Base-by-base conservation (phyloP, 306 rosid species). In the Vachellia pachyceras region DNA sequence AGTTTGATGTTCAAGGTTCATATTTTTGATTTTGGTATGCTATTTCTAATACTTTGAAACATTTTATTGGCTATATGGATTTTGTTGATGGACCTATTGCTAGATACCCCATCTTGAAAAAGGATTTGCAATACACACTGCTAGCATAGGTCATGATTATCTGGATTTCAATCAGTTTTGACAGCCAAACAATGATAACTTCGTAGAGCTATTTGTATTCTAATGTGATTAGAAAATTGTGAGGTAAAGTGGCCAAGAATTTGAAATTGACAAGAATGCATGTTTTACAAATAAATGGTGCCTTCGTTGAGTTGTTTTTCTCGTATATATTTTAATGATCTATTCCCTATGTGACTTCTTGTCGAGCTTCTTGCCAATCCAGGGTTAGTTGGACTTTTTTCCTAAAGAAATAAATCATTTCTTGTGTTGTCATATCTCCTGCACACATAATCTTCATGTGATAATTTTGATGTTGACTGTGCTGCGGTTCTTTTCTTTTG, bases 381-480 rank as follows among this genome's bases (percentile, higher is more conserved):
- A 65, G 75, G 42, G 60, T 55, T 64, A 69, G 82, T 49, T 52
- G 55, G 42, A 52, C 41, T 58, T 72, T 69, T 67, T 82, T 23
- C 45, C 1, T 0, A 29, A 29, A 29, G 2, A n/a, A n/a, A n/a
- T n/a, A n/a, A 68, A 69, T 20, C 10, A 54, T 58, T 42, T 36
- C 25, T 75, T 12, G 1, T 71, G 23, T 69, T 45, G 35, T 37
- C 25, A 39, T 65, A 44, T 61, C 50, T 70, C 33, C 47, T 71
- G 41, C 42, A 36, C 49, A 63, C 50, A 41, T 42, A 50, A 66
- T 25, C 61, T 65, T 37, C 41, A 55, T 41, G 17, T 42, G 1
- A n/a, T 13, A 49, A 18, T 39, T 66, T 15, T 42, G 40, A 44
- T 23, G 33, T 23, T 22, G 69, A 7, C 14, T 60, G 1, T 40